A percentile compares a stretch with the other conserved stretches of the same genome.
Conservation (phyloP, 75 land plant genomes). For the Pinus tabuliformis region DNA sequence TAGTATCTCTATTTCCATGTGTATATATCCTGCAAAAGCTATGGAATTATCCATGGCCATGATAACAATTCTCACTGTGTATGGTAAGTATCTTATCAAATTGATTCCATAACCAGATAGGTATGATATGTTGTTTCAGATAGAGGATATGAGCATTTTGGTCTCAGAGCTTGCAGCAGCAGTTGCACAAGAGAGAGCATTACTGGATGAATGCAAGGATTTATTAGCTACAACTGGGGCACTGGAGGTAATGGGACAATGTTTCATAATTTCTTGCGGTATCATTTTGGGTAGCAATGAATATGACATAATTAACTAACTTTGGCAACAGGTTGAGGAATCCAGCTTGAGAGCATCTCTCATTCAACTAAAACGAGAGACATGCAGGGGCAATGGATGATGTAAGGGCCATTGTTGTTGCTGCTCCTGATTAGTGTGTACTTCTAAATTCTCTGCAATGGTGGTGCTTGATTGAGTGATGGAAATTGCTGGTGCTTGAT, state of each 20-base stretch:
- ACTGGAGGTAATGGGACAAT: constrained; percentile 32
- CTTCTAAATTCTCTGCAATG: neutral
- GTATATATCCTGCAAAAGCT: too few species aligned
- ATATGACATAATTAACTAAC: neutral
- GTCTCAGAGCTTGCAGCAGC: constrained; percentile 38
- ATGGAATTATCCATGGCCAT: too few species aligned
- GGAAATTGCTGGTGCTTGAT: neutral
- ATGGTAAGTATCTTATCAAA: neutral
- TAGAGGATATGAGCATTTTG: constrained; percentile 29
- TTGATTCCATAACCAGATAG: neutral
- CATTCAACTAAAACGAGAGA: constrained; percentile 27
- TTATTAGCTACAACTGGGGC: constrained; percentile 41
- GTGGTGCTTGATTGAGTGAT: neutral
- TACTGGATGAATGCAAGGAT: constrained; percentile 54
- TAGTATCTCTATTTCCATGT: too few species aligned
- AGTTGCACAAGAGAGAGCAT: constrained; percentile 48
- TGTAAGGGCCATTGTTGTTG: neutral
- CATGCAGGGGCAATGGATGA: neutral
- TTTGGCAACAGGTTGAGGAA: constrained; percentile 26
- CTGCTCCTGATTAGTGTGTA: neutral
- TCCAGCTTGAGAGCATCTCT: constrained; percentile 37
- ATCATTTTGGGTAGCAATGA: neutral
- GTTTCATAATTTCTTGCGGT: neutral
- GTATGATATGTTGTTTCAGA: constrained; percentile 19
- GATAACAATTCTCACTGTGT: neutral